A percentile compares a stretch with the other conserved stretches of the same genome.
Evolutionary conservation across 345 rosid species (phyloP).

Genomic region (Mangifera indica): DNA sequence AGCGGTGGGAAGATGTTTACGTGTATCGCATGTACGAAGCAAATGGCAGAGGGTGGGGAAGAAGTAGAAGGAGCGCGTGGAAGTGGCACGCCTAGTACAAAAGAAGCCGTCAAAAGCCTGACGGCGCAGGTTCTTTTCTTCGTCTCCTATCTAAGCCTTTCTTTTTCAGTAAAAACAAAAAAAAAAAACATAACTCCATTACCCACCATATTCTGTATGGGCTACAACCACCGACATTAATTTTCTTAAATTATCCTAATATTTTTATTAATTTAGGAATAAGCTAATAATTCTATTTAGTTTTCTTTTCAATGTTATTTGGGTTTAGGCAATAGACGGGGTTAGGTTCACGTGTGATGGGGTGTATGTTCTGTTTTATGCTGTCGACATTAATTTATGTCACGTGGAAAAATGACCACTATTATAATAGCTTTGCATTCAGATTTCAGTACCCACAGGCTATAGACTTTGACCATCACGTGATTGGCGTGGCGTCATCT

Average conservation of each 20-base stretch:
- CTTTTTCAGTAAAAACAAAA: constrained; percentile 12
- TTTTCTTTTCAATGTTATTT: no score
- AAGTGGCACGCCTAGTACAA: constrained; percentile 69
- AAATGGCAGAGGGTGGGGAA: constrained; percentile 69
- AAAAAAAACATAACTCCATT: not conserved
- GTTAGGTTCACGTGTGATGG: not conserved
- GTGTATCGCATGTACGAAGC: constrained; percentile 95
- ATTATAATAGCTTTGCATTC: no score
- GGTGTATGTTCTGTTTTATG: not conserved
- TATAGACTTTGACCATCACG: not conserved
- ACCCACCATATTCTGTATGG: not conserved
- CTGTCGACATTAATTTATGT: not conserved
- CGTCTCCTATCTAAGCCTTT: constrained; percentile 12
- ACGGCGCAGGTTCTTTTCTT: constrained; percentile 72
- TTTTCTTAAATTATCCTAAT: no score
- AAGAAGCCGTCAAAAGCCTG: constrained; percentile 99
- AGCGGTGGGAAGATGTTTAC: constrained; percentile 60
- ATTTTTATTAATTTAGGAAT: no score
- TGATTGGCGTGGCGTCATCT: not conserved
- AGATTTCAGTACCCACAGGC: not conserved
- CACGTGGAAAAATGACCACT: not conserved
- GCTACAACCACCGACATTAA: not conserved
- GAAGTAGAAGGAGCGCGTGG: constrained; percentile 84
- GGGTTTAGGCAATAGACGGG: not conserved
- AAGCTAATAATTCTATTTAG: no score